These are phyloP conservation scores for Cucurbitaria berberidis DNA, from an alignment of 2,329 filamentous ascomycete species.

Conservation along the genomic window DNA sequence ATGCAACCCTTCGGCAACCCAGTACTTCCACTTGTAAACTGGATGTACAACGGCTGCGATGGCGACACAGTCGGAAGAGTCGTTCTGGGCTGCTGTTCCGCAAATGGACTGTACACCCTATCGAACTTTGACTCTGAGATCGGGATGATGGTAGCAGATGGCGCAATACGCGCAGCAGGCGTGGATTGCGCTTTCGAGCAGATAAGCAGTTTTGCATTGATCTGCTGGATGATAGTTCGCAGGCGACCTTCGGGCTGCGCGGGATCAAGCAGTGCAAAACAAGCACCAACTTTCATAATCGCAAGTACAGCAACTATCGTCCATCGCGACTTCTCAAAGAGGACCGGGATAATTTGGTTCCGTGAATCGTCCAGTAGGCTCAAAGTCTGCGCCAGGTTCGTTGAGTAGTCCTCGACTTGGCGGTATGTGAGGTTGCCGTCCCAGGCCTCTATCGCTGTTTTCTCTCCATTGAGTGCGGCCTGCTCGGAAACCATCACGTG, in stretches of 20 bases:
- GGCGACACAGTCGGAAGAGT: conserved; percentile 35
- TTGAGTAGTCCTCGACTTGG: conserved; percentile 44
- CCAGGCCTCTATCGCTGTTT: conserved; percentile 49
- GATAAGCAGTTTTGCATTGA: conserved; percentile 35
- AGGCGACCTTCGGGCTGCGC: conserved; percentile 45
- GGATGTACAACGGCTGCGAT: conserved; percentile 39
- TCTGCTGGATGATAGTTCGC: conserved; percentile 39
- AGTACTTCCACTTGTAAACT: conserved; percentile 47
- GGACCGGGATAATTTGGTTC: conserved; percentile 44
- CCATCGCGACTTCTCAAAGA: conserved; percentile 52
- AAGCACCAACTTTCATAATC: conserved; percentile 50
- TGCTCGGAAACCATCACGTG: conserved; percentile 55
- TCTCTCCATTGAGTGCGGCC: conserved; percentile 42
- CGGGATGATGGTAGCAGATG: conserved; percentile 41
- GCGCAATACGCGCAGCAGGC: conserved; percentile 36
- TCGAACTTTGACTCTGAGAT: conserved; percentile 42
- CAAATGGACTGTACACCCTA: conserved; percentile 35
- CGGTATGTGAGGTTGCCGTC: conserved; percentile 46
- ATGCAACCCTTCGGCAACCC: conserved; percentile 46
- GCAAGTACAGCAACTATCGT: conserved; percentile 48
- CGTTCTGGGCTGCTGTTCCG: conserved; percentile 35
- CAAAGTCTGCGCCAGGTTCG: conserved; percentile 36
- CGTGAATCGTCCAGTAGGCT: conserved; percentile 30
- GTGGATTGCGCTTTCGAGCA: conserved; percentile 38
- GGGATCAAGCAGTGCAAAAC: conserved; percentile 45